Conservation (phyloP, 2,329 filamentous ascomycete genomes). For the Gaeumannomyces sp. region DNA sequence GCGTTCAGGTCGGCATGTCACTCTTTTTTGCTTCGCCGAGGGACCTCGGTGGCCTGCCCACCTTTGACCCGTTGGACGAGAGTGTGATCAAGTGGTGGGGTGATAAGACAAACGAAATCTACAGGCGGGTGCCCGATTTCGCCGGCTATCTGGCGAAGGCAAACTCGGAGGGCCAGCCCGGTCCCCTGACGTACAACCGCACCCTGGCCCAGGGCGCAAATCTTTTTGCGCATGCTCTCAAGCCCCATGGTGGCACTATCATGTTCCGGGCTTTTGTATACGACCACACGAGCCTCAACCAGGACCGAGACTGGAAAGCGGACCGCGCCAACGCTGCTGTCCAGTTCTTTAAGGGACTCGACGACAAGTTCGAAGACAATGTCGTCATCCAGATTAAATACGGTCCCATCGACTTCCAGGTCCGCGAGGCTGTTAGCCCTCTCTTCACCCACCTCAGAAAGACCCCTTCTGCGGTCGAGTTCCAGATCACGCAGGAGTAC, state of each 20-base stretch:
- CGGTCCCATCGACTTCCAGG: constrained; percentile 68
- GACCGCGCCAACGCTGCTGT: constrained; percentile 67
- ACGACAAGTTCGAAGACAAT: constrained; percentile 62
- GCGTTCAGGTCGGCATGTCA: constrained; percentile 58
- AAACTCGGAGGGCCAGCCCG: constrained; percentile 66
- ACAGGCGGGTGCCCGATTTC: constrained; percentile 57
- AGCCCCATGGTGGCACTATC: constrained; percentile 51
- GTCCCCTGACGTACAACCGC: constrained; percentile 62
- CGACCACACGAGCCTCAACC: constrained; percentile 37
- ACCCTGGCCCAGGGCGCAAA: constrained; percentile 64
- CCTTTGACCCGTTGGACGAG: constrained; percentile 59
- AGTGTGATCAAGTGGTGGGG: constrained; percentile 58
- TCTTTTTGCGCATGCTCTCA: constrained; percentile 54
- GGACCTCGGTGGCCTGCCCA: constrained; percentile 46
- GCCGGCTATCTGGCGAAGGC: constrained; percentile 66
- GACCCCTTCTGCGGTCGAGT: constrained; percentile 51
- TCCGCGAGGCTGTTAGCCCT: constrained; percentile 60
- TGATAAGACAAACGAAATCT: constrained; percentile 52
- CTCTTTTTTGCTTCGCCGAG: constrained; percentile 63
- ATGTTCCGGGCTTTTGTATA: constrained; percentile 72
- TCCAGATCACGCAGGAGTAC: constrained; percentile 65
- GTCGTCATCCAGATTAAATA: constrained; percentile 70
- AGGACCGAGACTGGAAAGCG: constrained; percentile 39
- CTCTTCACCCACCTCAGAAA: constrained; percentile 48
- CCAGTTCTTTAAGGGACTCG: constrained; percentile 58